Evolutionary conservation across 2,329 filamentous ascomycete species (phyloP), one percentile per base, ranked within the genome.

Genomic region (Cladosporium colombiae): DNA sequence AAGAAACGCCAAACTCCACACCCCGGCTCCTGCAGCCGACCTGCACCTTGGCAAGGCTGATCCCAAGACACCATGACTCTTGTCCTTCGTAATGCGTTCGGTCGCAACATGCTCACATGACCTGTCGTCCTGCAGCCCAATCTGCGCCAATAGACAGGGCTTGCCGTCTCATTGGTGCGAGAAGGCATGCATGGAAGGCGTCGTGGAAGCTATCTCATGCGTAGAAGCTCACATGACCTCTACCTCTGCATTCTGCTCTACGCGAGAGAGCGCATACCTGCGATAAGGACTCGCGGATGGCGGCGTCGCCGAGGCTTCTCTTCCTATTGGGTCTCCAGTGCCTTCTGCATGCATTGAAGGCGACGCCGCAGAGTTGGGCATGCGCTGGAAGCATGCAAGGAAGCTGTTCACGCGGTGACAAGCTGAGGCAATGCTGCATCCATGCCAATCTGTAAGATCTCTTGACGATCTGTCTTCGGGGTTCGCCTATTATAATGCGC

Each of bases 21-120:
- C 40, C 61, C 61, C 61, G 61, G 61, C 61, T 63, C 61, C 61
- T 56, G 29, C 60, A 37, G 23, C 60, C 49, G 29, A 16, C 21
- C 6, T 14, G 18, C 5, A 21, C 16, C 61, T 63, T 63, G 61
- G 61, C 61, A 63, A 63, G 61, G 61, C 61, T 63, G 59, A 25
- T 29, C 29, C 49, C 55, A 37, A 57, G 21, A 18, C 29, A 59
- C n/a, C 59, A 35, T 62, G 59, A 50, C 44, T 52, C 59, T 50
- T 8, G 55, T 33, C 33, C 55, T 40, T 21, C 55, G 40, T 23
- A 46, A 46, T 21, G 40, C 40, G 14, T 46, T n/a, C 40, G 40
- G 1, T 21, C 40, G 7, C n/a, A 21, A 21, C n/a, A 2, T 13
- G 16, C 59, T 62, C 59, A 62, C 59, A 62, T 62, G 59, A 62